Base-by-base conservation (phyloP, 1,139 yeast species). In the Scheffersomyces lignicola region DNA sequence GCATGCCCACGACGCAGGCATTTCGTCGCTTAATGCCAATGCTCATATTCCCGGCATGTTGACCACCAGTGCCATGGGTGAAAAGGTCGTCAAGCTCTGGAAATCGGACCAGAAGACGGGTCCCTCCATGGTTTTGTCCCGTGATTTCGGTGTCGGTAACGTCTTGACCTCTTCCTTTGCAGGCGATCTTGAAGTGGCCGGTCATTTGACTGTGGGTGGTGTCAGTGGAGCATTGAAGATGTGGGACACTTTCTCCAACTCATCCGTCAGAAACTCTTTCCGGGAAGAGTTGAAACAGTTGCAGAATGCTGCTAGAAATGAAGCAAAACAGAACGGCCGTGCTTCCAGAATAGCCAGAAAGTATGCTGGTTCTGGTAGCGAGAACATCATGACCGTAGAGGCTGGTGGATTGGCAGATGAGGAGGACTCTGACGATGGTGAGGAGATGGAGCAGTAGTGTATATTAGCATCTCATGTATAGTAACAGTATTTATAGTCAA, bases 1-100 rank as follows among this genome's bases (percentile, higher is more conserved):
- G 51, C 96, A 94, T 63, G 98, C 98, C 2, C 98, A 92, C 58
- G 97, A 92, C 62, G 79, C 95, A 4, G 97, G 95, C 40, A 83
- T 92, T 41, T 83, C 97, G 8, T 74, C 94, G 3, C 74, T 94
- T 49, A 84, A 83, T 49, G 74, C 83, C 31, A 89, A 87, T 60
- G 56, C 60, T 22, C 75, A 70, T 54, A 61, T 88, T 32, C 83
- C 83, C 18, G 95, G 95, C 12, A 68, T 86, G 72, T 62, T 92
- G 57, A 79, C 81, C 18, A 88, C 97, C 3, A 82, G 95, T 38
- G 96, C 97, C 8, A 83, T 84, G 89, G 87, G 90, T 37, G 98
- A 94, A 55, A 87, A 86, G 60, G 64, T 68, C 9, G 79, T 89
- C 38, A 92, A 94, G 61, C 69, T 92, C 37, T 92, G 99, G 99